Evolutionary conservation across 495 filamentous ascomycete species (phyloP), one percentile per base, ranked within the genome.

Genomic region (Aeminium ludgeri): DNA sequence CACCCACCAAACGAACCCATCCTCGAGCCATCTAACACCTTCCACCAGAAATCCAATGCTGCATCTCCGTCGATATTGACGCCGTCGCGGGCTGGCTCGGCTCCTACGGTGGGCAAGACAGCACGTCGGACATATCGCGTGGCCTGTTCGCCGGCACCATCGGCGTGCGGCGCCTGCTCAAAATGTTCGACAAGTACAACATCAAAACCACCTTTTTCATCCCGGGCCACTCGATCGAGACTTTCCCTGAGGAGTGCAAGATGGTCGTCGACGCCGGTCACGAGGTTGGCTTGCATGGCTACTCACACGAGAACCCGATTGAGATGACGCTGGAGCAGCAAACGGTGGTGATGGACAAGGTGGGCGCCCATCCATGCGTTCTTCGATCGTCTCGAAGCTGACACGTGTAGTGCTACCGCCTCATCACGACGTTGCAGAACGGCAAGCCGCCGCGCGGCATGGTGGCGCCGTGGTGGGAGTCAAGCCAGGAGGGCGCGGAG

Each of bases 171-270:
- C 73, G 81, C 7, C 61, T 87, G 2, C 67, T 87, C 7, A 82
- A 80, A 46, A 56, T 87, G 1, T 82, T 85, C 55, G 66, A 74
- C 6, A 83, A 82, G 55, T 78, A 84, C 65, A 71, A 75, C 43
- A 87, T 87, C 63, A 85, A 80, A 58, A 70, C 77, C 10, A 82
- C 80, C 6, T 86, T 78, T 76, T 86, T 87, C 57, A 84, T 87
- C 44, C 81, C 80, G 0, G 81, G 80, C 0, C 81, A 87, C 57
- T 76, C 73, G 0, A 68, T 87, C 12, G 81, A 87, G 45, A 82
- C 68, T 11, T 86, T 85, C 52, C 80, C 80, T 0, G 76, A 80
- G 52, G 78, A 84, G 51, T 81, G 76, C 50, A 70, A 73, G 20
- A 67, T 72, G 62, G 67, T 87, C 20, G 66, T 76, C n/a, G 81